Conservation (phyloP, 257 asterid species). For the Solanum lycopersicoides region DNA sequence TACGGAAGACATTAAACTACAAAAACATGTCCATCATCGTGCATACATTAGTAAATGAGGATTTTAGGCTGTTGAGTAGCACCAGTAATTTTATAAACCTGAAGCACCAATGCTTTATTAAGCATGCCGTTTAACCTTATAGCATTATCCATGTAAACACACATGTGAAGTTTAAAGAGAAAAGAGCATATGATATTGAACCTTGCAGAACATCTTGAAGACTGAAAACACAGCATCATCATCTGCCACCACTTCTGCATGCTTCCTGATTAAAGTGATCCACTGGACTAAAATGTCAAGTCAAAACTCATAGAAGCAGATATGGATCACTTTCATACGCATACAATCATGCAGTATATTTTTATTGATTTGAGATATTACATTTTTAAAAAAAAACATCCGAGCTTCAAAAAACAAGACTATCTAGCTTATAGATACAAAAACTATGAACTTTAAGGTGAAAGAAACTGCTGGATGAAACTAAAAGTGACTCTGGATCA, state of each 20-base stretch:
- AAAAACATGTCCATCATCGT: not conserved
- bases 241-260: constrained; percentile 67
- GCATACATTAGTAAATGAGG: not conserved
- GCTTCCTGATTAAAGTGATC: constrained; percentile 75
- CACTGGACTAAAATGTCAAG: constrained; percentile 47
- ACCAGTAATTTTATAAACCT: not conserved
- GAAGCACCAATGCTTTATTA: not conserved
- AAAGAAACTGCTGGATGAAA: not conserved
- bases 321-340: not conserved
- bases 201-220: constrained; percentile 86
- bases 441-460: not conserved
- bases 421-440: not conserved
- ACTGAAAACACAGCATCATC: constrained; percentile 57
- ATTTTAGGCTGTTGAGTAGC: not conserved
- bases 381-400: not conserved
- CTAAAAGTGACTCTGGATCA: not conserved
- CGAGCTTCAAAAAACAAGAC: not conserved
- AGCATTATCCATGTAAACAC: not conserved
- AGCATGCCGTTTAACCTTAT: not conserved
- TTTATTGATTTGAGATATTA: not conserved
- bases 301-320: not conserved
- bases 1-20: not conserved
- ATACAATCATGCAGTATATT: not conserved
- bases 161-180: not conserved
- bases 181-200: constrained; percentile 1